These are phyloP conservation scores for Boletellus emodensis DNA, from an alignment of 768 basidiomycete genomes.

Conservation along the genomic window DNA sequence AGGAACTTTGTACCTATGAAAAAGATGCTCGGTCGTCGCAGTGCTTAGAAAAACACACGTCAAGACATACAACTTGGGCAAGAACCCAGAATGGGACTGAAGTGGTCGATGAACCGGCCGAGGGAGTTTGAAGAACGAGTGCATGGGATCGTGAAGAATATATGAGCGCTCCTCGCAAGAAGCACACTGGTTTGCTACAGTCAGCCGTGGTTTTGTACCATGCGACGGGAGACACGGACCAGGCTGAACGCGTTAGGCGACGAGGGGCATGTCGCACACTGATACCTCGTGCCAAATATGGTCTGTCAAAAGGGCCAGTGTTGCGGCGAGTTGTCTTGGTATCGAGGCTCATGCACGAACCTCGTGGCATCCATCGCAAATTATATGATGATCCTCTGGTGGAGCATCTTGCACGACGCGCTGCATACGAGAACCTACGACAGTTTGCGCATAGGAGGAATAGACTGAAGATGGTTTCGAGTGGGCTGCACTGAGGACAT, in stretches of 20 bases:
- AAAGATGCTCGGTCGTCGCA: conserved; percentile 7
- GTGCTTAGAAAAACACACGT: not conserved
- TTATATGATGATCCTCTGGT: conserved; percentile 51
- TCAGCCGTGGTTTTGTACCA: not conserved
- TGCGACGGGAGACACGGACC: conserved; percentile 37
- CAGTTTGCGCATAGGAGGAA: conserved; percentile 63
- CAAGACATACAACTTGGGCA: conserved; percentile 60
- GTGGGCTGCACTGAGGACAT: conserved; percentile 45
- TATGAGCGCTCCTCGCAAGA: conserved; percentile 79
- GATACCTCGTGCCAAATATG: conserved; percentile 78
- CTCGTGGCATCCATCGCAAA: conserved; percentile 58
- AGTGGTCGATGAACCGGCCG: conserved; percentile 68
- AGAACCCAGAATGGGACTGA: conserved; percentile 50
- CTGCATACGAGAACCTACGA: conserved; percentile 51
- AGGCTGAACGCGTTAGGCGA: conserved; percentile 66
- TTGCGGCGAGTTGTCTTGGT: not conserved
- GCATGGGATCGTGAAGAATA: conserved; percentile 74
- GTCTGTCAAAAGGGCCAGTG: conserved; percentile 36
- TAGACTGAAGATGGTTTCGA: conserved; percentile 56
- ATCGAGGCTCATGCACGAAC: conserved; percentile 34
- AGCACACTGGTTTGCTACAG: conserved; percentile 53
- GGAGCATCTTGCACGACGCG: conserved; percentile 28
- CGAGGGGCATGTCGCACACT: conserved; percentile 88
- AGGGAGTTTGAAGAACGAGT: conserved; percentile 85
- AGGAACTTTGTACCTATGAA: conserved; percentile 56